phyloP scores from a whole-genome alignment of 768 basidiomycete genomes.

The Mycena rosella region DNA sequence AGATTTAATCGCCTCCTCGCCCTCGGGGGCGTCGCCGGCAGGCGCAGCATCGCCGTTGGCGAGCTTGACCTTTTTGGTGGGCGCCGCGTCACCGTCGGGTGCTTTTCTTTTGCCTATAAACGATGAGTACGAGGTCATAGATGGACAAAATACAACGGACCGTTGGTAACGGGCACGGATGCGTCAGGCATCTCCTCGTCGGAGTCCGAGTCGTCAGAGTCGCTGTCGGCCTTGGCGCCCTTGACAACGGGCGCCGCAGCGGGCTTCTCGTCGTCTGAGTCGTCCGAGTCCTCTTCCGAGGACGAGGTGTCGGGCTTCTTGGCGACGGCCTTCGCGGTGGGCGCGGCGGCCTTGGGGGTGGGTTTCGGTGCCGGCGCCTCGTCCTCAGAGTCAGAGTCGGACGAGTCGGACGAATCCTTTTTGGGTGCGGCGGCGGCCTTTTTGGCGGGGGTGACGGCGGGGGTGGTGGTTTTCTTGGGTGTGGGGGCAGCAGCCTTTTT shows the following conservation, averaged over 20 bases:
- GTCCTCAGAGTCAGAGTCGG: constrained; percentile 43
- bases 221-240: constrained; percentile 38
- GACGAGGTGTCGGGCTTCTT: constrained; percentile 38
- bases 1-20: constrained; percentile 69
- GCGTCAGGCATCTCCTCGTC: constrained; percentile 74
- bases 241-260: constrained; percentile 24
- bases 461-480: constrained; percentile 8
- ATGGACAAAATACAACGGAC: constrained; percentile 44
- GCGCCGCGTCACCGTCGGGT: constrained; percentile 66
- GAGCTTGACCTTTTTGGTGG: constrained; percentile 88
- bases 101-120: constrained; percentile 85
- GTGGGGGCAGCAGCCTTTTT: constrained; percentile 37
- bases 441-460: constrained; percentile 22
- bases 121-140: background rate
- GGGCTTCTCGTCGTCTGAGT: constrained; percentile 41
- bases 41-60: constrained; percentile 66
- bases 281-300: constrained; percentile 49
- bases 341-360: constrained; percentile 21
- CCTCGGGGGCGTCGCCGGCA: constrained; percentile 46
- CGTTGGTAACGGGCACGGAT: constrained; percentile 49
- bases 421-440: constrained; percentile 37
- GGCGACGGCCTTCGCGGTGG: constrained; percentile 39
- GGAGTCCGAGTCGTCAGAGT: constrained; percentile 45
- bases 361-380: constrained; percentile 36
- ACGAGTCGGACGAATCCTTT: constrained; percentile 38